Percentiles rank a stretch among this genome's conserved stretches.
Evolutionary conservation across 2,329 filamentous ascomycete species (phyloP).

Genomic region (Cytospora paraplurivora): DNA sequence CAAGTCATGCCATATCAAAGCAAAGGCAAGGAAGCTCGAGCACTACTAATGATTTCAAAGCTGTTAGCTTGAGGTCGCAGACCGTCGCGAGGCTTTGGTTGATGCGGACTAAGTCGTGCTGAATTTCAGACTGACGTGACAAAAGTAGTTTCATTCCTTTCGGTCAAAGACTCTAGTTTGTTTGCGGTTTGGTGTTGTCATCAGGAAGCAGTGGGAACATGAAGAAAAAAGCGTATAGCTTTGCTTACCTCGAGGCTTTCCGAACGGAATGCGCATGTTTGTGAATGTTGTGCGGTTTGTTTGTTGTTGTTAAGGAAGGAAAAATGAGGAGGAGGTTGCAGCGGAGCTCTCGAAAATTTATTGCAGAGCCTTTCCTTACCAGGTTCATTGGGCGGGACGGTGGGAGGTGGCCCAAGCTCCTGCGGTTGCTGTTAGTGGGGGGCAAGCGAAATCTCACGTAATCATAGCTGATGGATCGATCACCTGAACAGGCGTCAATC

Average conservation of each 20-base stretch:
- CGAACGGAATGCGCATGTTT: slow-evolving; percentile 17
- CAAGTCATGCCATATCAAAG: not conserved
- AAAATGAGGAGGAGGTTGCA: slow-evolving; percentile 6
- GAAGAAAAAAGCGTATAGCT: slow-evolving; percentile 20
- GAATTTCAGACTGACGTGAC: slow-evolving; percentile 89
- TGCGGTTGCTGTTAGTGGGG: not conserved
- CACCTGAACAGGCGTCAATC: slow-evolving; percentile 21
- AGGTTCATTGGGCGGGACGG: not conserved
- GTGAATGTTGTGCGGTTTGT: slow-evolving; percentile 27
- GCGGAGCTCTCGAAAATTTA: slow-evolving; percentile 16
- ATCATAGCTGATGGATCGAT: not conserved
- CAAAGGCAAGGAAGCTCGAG: slow-evolving; percentile 8
- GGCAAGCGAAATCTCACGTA: not conserved
- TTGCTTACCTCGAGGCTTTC: slow-evolving; percentile 27
- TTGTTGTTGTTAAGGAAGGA: slow-evolving; percentile 20
- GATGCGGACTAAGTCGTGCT: slow-evolving; percentile 29
- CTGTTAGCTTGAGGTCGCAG: slow-evolving; percentile 20
- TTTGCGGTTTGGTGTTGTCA: slow-evolving; percentile 86
- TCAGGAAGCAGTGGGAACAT: slow-evolving; percentile 55
- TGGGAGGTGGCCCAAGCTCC: slow-evolving; percentile 15
- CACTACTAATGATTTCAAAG: slow-evolving; percentile 13
- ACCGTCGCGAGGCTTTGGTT: slow-evolving; percentile 19
- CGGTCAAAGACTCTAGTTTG: slow-evolving; percentile 99
- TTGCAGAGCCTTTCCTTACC: slow-evolving; percentile 21
- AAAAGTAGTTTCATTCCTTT: slow-evolving; percentile 79